Evolutionary conservation across 768 basidiomycete species (phyloP).

Genomic region (Antrodiella citrinella): DNA sequence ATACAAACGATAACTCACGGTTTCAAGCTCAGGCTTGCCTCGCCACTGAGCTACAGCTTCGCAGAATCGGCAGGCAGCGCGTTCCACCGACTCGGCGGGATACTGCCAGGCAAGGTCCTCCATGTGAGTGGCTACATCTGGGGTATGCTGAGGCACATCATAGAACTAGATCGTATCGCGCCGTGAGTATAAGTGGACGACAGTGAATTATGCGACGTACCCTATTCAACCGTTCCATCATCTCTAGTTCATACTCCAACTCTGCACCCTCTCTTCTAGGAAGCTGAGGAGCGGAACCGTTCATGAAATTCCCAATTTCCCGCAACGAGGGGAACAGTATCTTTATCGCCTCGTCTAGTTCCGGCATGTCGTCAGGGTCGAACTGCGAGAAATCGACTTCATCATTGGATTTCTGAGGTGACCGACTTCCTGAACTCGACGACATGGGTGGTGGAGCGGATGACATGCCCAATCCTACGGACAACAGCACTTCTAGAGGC

Average conservation of each 20-base stretch:
- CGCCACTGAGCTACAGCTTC: slow-evolving; percentile 79
- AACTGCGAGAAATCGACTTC: slow-evolving; percentile 33
- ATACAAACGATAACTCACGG: slow-evolving; percentile 30
- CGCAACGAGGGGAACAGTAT: slow-evolving; percentile 54
- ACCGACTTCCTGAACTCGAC: not conserved
- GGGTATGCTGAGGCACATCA: slow-evolving; percentile 60
- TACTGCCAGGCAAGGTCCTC: slow-evolving; percentile 72
- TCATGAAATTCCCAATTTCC: slow-evolving; percentile 25
- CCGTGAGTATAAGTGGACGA: slow-evolving; percentile 1
- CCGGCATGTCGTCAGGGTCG: slow-evolving; percentile 73
- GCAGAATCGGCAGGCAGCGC: slow-evolving; percentile 69
- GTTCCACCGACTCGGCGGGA: slow-evolving; percentile 75
- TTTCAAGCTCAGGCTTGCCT: slow-evolving; percentile 79
- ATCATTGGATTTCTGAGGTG: slow-evolving; percentile 1
- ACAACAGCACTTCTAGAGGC: slow-evolving; percentile 62
- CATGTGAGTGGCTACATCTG: slow-evolving; percentile 74
- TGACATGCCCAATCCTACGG: slow-evolving; percentile 54
- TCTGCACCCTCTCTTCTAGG: slow-evolving; percentile 42
- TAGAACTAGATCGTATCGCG: slow-evolving; percentile 64
- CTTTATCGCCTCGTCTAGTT: slow-evolving; percentile 52
- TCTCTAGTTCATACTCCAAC: slow-evolving; percentile 66
- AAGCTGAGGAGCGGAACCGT: slow-evolving; percentile 16
- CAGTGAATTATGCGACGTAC: slow-evolving; percentile 46
- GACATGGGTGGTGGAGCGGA: not conserved
- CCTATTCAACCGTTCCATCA: slow-evolving; percentile 61